Conservation (phyloP, 2,329 filamentous ascomycete species). For the Penicillium occitanis region DNA sequence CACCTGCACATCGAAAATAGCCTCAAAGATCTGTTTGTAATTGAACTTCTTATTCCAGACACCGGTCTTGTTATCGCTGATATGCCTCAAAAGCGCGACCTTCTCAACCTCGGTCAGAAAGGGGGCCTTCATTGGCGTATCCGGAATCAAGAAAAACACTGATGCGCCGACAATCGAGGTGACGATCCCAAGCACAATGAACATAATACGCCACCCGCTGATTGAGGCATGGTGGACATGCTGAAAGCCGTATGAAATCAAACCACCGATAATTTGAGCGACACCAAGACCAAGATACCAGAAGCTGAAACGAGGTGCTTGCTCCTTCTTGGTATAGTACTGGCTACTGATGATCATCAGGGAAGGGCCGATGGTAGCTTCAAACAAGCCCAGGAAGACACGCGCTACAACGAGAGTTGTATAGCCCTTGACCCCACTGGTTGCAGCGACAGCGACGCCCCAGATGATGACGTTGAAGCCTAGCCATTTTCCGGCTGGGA, state of each 20-base stretch:
- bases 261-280: slow-evolving; percentile 45
- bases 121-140: slow-evolving; percentile 50
- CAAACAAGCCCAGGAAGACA: slow-evolving; percentile 61
- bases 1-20: slow-evolving; percentile 47
- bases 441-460: slow-evolving; percentile 40
- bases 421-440: slow-evolving; percentile 57
- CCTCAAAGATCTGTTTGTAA: slow-evolving; percentile 48
- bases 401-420: slow-evolving; percentile 55
- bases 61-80: slow-evolving; percentile 52
- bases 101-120: slow-evolving; percentile 37
- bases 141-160: slow-evolving; percentile 50
- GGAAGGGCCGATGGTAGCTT: slow-evolving; percentile 59
- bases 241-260: slow-evolving; percentile 56
- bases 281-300: slow-evolving; percentile 63
- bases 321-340: slow-evolving; percentile 60
- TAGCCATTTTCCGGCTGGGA: slow-evolving; percentile 62
- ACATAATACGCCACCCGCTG: slow-evolving; percentile 53
- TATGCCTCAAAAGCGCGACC: slow-evolving; percentile 42
- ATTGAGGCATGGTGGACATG: slow-evolving; percentile 41
- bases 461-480: slow-evolving; percentile 59
- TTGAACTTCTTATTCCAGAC: slow-evolving; percentile 54
- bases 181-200: slow-evolving; percentile 50
- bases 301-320: slow-evolving; percentile 59
- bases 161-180: slow-evolving; percentile 46
- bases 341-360: slow-evolving; percentile 61